Conservation (phyloP, 2,329 filamentous ascomycete genomes). For the Phyllosticta capitalensis region DNA sequence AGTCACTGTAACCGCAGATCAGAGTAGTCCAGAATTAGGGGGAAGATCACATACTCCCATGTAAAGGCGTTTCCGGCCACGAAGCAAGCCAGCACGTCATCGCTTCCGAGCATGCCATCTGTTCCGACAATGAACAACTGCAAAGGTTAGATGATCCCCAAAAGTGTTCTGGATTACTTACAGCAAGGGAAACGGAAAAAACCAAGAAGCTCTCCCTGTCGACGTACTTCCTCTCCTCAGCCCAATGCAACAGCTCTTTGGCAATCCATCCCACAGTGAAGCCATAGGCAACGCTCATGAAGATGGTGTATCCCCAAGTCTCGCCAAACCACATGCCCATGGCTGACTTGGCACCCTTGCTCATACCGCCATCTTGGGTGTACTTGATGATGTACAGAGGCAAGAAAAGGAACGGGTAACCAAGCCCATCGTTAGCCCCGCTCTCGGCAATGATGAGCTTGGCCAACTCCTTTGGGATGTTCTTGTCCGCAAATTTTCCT, state of each 20-base stretch:
- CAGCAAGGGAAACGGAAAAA: slow-evolving; percentile 72
- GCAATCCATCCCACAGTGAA: slow-evolving; percentile 69
- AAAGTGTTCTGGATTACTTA: slow-evolving; percentile 28
- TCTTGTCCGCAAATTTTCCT: slow-evolving; percentile 85
- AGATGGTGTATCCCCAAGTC: slow-evolving; percentile 74
- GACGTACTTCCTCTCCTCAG: slow-evolving; percentile 70
- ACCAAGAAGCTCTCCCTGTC: slow-evolving; percentile 82
- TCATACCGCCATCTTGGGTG: slow-evolving; percentile 52
- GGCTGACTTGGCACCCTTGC: slow-evolving; percentile 41
- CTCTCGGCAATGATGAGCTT: slow-evolving; percentile 60
- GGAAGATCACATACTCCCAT: slow-evolving; percentile 52
- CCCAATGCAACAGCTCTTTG: slow-evolving; percentile 74
- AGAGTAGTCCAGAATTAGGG: slow-evolving; percentile 1
- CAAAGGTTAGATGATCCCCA: neutral
- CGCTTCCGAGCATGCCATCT: slow-evolving; percentile 75
- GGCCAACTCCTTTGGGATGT: slow-evolving; percentile 73
- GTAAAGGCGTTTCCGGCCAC: slow-evolving; percentile 86
- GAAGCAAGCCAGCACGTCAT: slow-evolving; percentile 87
- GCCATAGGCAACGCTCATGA: slow-evolving; percentile 71
- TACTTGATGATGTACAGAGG: slow-evolving; percentile 78
- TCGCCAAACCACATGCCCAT: slow-evolving; percentile 77
- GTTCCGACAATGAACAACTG: slow-evolving; percentile 76
- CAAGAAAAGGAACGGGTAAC: slow-evolving; percentile 81
- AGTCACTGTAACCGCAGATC: slow-evolving; percentile 45
- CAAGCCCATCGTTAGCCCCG: slow-evolving; percentile 80